phyloP scores from a whole-genome alignment of 2,329 filamentous ascomycete genomes.

The Fusarium zealandicum region DNA sequence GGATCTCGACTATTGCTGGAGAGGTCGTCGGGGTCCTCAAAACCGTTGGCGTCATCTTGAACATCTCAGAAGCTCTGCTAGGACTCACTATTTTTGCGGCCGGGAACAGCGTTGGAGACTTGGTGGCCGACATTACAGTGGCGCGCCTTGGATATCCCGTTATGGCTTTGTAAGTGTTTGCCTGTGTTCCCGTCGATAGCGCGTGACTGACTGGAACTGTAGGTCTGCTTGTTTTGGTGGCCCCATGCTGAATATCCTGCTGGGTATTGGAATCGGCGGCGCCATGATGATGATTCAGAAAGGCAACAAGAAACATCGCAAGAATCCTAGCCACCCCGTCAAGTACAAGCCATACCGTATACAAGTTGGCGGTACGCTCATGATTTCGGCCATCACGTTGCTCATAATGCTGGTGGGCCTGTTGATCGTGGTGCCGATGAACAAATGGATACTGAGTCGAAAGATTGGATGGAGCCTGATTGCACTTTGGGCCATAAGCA shows the following conservation, averaged over 20 bases:
- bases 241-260: slow-evolving; percentile 94
- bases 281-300: slow-evolving; percentile 83
- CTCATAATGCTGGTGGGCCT: slow-evolving; percentile 80
- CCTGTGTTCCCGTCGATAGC: not conserved
- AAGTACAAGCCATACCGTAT: slow-evolving; percentile 82
- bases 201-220: slow-evolving; percentile 12
- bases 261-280: slow-evolving; percentile 92
- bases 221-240: slow-evolving; percentile 95
- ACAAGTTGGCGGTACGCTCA: slow-evolving; percentile 81
- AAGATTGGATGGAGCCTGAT: slow-evolving; percentile 85
- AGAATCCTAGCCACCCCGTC: slow-evolving; percentile 70
- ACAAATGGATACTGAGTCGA: slow-evolving; percentile 84
- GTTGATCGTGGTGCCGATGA: slow-evolving; percentile 81
- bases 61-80: slow-evolving; percentile 93
- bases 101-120: slow-evolving; percentile 91
- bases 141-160: slow-evolving; percentile 93
- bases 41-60: slow-evolving; percentile 86
- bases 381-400: slow-evolving; percentile 85
- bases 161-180: slow-evolving; percentile 75
- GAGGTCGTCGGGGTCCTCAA: slow-evolving; percentile 97
- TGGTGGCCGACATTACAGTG: slow-evolving; percentile 94
- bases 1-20: slow-evolving; percentile 95
- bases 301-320: slow-evolving; percentile 69
- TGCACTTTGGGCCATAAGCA: slow-evolving; percentile 80
- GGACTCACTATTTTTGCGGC: slow-evolving; percentile 96